Base-by-base conservation (phyloP, 192 early-diverging fungal genomes). In the Backusella tuberculispora region DNA sequence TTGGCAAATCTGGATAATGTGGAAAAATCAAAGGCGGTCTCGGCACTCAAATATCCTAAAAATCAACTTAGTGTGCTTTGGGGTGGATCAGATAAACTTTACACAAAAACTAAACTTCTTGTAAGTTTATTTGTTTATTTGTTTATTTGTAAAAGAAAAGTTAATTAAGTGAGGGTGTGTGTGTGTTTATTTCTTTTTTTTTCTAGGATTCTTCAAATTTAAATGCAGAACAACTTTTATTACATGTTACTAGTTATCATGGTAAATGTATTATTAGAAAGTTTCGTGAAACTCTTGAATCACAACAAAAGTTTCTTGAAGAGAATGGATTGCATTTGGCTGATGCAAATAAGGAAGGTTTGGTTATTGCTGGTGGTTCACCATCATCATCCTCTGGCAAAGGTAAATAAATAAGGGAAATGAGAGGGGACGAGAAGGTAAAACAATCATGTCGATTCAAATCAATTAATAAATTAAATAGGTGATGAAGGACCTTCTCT, bases 21-120 rank as follows among this genome's bases (percentile, higher is more conserved):
- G 4, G 75, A 73, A 13, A 72, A 53, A 42, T 65, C 77, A 15
- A 86, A 86, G 47, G 66, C 81, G 0, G 50, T 74, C 6, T 69
- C 71, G 2, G 50, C 79, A 3, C 76, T 86, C 6, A 84, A 84
- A 56, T 86, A 86, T 38, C 85, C 85, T 6, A 86, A 84, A 71
- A 77, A 81, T 10, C 72, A 65, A 29, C 77, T 86, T 14, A 81
- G 76, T 24, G 74, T 84, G 2, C 69, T 81, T 2, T 86, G 85
- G 85, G 67, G 65, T 63, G 76, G 46, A 17, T 66, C n/a, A 13
- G 67, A 45, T 41, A 66, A 73, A 14, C 47, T 78, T 12, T 66
- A 78, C 63, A 78, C 64, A 24, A 56, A 67, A 24, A 9, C 12
- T 19, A 50, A 46, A 13, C 40, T 78, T 19, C 38, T 78, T 34